Evolutionary conservation across 2,329 filamentous ascomycete species (phyloP), one percentile per base, ranked within the genome.

Genomic region (Apiospora phragmitis): DNA sequence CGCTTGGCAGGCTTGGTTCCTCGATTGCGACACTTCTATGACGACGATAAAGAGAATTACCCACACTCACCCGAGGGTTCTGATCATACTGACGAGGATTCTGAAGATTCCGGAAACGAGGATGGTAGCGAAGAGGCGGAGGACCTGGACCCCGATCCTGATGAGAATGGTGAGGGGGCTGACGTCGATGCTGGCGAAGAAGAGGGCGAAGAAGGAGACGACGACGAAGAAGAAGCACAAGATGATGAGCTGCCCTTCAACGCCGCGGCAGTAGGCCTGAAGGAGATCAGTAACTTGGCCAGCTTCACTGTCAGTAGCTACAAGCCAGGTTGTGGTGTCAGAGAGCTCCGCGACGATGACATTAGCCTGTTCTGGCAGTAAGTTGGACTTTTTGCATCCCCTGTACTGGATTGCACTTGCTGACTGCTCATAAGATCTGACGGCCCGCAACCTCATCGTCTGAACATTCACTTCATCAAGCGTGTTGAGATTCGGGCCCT

Each of bases 381-480:
- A 76, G 89, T 83, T 18, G 8, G 65, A n/a, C 14, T 4, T 11
- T 4, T 6, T 43, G n/a, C 26, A 29, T 12, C 41, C n/a, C n/a
- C n/a, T 5, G 4, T 21, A 45, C 5, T 14, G 24, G 26, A 14
- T 7, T 29, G n/a, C 47, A 29, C 16, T 8, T 41, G 21, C 51
- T 69, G 21, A 69, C 11, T 29, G 7, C 42, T 41, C 42, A 65
- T 16, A 69, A 92, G 90, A 80, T 95, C 93, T 2, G 94, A 96
- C 77, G 94, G 93, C 1, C 93, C 93, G 1, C 93, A 96, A 79
- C 93, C 93, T 5, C 93, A 96, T 77, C 89, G 91, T 73, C 86
- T 96, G 66, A 95, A 93, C 71, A 92, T 96, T 51, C 94, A 96
- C 81, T 96, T 96, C 81, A 91, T 94, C 81, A 94, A 94, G 76